Evolutionary conservation across 176 grass and related monocot species (phyloP).

Genomic region (Oryza glumipatula): DNA sequence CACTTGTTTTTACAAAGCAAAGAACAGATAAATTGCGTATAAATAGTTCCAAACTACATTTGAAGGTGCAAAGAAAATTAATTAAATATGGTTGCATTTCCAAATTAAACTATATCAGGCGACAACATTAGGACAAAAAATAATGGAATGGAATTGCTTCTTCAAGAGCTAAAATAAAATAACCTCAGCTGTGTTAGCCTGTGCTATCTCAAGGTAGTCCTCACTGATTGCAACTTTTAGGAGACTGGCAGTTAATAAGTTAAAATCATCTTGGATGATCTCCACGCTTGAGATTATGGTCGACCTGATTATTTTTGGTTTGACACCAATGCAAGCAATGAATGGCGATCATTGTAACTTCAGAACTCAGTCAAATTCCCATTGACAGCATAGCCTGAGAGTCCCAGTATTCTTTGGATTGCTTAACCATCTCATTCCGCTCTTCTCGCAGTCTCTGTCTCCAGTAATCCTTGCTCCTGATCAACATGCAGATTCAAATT

Average conservation of each 20-base stretch:
- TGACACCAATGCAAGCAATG: not conserved
- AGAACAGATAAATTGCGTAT: not conserved
- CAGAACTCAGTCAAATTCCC: constrained; percentile 43
- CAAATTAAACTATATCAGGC: not conserved
- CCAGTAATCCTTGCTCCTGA: constrained; percentile 65
- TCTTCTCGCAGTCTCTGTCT: constrained; percentile 52
- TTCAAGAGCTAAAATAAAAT: not conserved
- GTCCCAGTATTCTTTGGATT: constrained; percentile 82
- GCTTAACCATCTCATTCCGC: constrained; percentile 65
- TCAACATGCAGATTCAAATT: constrained; percentile 2
- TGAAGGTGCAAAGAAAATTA: constrained; percentile 11
- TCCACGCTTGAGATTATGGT: not conserved
- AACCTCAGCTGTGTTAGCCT: constrained; percentile 14
- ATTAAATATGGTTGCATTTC: not conserved
- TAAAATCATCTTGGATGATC: constrained; percentile 17
- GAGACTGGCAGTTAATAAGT: constrained; percentile 13
- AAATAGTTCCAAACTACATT: constrained; percentile 17
- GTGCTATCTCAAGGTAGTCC: not conserved
- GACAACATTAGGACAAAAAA: not conserved
- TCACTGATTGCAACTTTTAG: not conserved
- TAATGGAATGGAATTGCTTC: not conserved
- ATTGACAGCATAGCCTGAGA: constrained; percentile 65
- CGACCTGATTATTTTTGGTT: constrained; percentile 34
- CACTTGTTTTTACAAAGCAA: not conserved
- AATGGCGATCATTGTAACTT: not conserved